Evolutionary conservation across 2,329 filamentous ascomycete species (phyloP), one percentile per base, ranked within the genome.

Genomic region (Xylaria sp.): DNA sequence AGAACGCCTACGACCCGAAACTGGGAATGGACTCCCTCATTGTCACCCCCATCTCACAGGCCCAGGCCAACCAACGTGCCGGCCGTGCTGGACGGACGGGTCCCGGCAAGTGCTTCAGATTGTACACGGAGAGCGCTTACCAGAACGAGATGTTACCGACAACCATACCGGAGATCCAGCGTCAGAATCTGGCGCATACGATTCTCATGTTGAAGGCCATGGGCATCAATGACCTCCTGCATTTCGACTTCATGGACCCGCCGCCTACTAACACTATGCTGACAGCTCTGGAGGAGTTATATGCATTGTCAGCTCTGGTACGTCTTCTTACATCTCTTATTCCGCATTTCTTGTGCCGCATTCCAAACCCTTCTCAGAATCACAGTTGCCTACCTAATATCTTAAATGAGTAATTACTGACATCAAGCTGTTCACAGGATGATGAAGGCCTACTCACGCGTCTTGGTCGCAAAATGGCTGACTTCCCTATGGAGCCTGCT

Each of bases 231-330:
- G 94, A 99, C 69, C 79, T 99, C 1, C 81, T 99, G 11, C 92
- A 96, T 69, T 99, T 99, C 67, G 93, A 97, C 74, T 99, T 99
- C 66, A 97, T 99, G 93, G 94, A 99, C 66, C 92, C 94, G 0
- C 94, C 94, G 0, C 94, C 94, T 0, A 94, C 94, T 24, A 97
- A 97, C 67, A 97, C 94, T 11, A 97, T 97, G 91, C 82, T 99
- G 60, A 96, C 92, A 45, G 94, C 94, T 0, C 78, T 99, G 2
- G 95, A 99, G 74, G 94, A 97, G 69, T 80, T 99, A 0, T 99
- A 99, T 68, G 91, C 92, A 0, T 78, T 99, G 9, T 91, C 89
- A 2, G 93, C 93, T 0, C 80, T 99, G 0, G 29, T 34, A 34
- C 29, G 29, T 34, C 3, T 21, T 17, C 19, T 19, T 17, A 46